Base-by-base conservation (phyloP, 108 stramenopile genomes). In the Nannochloropsis gaditana region DNA sequence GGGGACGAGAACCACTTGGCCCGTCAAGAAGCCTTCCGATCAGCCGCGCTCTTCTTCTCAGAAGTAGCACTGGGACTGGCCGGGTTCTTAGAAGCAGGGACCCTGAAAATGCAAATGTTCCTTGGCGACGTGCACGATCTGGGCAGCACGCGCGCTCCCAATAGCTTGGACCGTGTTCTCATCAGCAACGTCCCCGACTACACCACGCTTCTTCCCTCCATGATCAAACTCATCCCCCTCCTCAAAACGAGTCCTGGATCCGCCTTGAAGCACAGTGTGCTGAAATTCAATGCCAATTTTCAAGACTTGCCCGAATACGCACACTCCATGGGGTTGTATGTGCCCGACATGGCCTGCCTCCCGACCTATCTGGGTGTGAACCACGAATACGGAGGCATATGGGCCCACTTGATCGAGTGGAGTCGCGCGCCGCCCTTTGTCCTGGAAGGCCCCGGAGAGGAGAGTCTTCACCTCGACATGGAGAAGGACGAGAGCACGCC, bases 311-410 rank as follows among this genome's bases (percentile, higher is more conserved):
- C 59, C 19, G 59, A 73, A n/a, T 73, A 73, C 8, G 59, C 59
- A n/a, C 59, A 73, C 3, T 73, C 59, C 19, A 73, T 73, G 59
- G 59, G 59, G 6, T 6, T 73, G 59, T 73, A 73, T 73, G 59
- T 73, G 59, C 59, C 59, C n/a, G 59, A 73, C 59, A 73, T 73
- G 59, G 15, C 59, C 8, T 73, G 19, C 59, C 59, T 73, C 59
- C 59, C 59, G 15, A 73, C 59, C 59, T 73, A 73, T n/a, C 59
- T 73, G 59, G 59, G 59, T 0, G 59, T 73, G 5, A 73, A 73
- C n/a, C 59, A 73, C n/a, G 59, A 73, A n/a, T 73, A 73, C n/a
- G 59, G 59, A n/a, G 59, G 59, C 15, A 73, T 73, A 6, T 73
- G 59, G 59, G 59, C 59, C 59, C 59, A 73, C 8, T 8, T 73